Evolutionary conservation across 495 filamentous ascomycete species (phyloP).

Genomic region (Xylaria cubensis): DNA sequence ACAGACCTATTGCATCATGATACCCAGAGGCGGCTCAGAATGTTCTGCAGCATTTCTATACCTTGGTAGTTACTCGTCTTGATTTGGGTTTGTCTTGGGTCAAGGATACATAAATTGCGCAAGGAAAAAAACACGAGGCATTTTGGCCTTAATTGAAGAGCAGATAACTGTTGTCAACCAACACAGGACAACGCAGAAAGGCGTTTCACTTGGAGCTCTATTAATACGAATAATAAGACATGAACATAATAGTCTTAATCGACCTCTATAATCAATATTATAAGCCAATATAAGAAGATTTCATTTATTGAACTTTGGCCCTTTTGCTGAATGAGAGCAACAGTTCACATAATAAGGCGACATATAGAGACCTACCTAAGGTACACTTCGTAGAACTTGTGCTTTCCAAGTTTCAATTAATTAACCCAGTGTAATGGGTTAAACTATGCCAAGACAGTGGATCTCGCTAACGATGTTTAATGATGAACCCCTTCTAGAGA

Average conservation of each 20-base stretch:
- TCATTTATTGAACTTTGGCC: neutral
- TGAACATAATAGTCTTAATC: constrained; percentile 7
- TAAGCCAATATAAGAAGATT: neutral
- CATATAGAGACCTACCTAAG: neutral
- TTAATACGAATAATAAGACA: neutral
- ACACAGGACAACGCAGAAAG: neutral
- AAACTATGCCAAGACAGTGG: neutral
- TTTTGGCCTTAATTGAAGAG: neutral
- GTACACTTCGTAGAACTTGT: too few relatives aligned
- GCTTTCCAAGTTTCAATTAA: neutral
- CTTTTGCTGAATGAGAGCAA: neutral
- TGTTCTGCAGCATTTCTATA: neutral
- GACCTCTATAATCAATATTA: neutral
- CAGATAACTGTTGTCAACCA: neutral
- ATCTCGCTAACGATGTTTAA: neutral
- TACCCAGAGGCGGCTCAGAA: constrained; percentile 18
- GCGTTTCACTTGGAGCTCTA: neutral
- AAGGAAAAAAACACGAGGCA: neutral
- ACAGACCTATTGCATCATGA: constrained; percentile 1
- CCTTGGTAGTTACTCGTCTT: neutral
- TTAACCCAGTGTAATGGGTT: neutral
- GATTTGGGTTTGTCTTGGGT: neutral
- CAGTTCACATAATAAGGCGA: neutral
- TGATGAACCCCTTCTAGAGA: neutral
- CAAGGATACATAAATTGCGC: neutral